Evolutionary conservation across 176 grass and related monocot genomes (phyloP), one percentile per base, ranked within the genome.

Genomic region (Aegilops tauschii): DNA sequence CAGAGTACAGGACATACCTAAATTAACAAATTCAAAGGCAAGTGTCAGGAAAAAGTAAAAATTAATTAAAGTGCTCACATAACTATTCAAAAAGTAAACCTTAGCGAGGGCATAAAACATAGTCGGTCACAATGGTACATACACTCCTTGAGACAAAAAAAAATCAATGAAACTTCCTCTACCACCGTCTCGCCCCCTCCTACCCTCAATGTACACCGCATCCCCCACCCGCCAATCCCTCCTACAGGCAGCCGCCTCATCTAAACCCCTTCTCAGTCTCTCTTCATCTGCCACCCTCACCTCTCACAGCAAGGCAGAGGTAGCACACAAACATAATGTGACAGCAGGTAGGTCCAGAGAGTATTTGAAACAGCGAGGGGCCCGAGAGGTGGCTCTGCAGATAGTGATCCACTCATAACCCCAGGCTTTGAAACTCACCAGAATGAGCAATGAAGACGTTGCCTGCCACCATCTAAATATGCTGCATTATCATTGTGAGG

Each of bases 1-100:
- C 25, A 61, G 63, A 16, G 72, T 69, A 77, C 72, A 68, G 78
- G 74, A 56, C 17, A 79, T 83, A 56, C 74, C 94, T 94, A 79
- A 34, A 27, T 87, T 45, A 73, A 90, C 25, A 84, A 87, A 59
- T 61, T 75, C 70, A 83, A 68, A 79, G 71, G 30, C 49, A 87
- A 0, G 0, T 83, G 67, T 83, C 18, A 83, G 75, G 79, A 30
- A 56, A 54, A 76, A 5, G 14, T 54, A 32, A 75, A 52, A 67
- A 54, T 25, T 54, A 54, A 17, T 0, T 54, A 36, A 40, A 32
- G 6, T n/a, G 58, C 16, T 77, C 66, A 47, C 30, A 8, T 58
- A 81, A 59, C 61, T 72, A 77, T 59, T 27, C 17, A 0, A 81
- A 36, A 78, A 34, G 78, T 36, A 30, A 75, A 34, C 80, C 21